Base-by-base conservation (phyloP, 768 basidiomycete species). In the Termitomyces sp. region DNA sequence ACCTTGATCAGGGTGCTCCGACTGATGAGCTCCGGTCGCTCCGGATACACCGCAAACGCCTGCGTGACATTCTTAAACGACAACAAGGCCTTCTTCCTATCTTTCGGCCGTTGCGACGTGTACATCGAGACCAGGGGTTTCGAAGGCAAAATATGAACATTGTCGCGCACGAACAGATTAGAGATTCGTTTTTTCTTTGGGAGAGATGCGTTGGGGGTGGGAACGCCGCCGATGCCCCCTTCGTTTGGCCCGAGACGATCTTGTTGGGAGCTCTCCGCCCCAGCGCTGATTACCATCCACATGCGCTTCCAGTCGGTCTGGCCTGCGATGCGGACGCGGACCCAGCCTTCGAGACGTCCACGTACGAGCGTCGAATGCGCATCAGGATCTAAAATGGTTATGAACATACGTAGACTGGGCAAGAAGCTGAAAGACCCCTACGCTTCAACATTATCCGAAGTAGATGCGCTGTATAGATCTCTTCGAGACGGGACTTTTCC, bases 381-480 rank as follows among this genome's bases (percentile, higher is more conserved):
- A 65, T 81, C 76, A 48, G 77, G 77, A 48, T 75, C 82, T 82
- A 60, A 10, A 55, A 35, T 14, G 36, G 26, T 5, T 20, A 47
- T 59, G 41, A 63, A 58, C 54, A 51, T 49, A 20, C 36, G 53
- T 48, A 43, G 30, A 28, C 14, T 12, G 36, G 47, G 26, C 6
- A 32, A 32, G 32, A 7, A 32, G 32, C 5, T 32, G 32, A 32
- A 49, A 30, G 49, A 52, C 53, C 50, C 72, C 63, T 61, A 76
- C 76, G 72, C 60, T 70, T 72, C 16, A 90, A 71, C n/a, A 82
- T 89, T 67, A 89, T 91, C 55, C 93, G 82, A 62, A 98, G 82
- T 47, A 98, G 75, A 75, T 98, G 93, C 5, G 94, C 95, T 0
- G 97, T 98, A 70, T 98, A 98, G 60, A 99, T 94, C 75, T 99